Base-by-base conservation (phyloP, 805 yeast species). In the Hanseniaspora nectarophila region DNA sequence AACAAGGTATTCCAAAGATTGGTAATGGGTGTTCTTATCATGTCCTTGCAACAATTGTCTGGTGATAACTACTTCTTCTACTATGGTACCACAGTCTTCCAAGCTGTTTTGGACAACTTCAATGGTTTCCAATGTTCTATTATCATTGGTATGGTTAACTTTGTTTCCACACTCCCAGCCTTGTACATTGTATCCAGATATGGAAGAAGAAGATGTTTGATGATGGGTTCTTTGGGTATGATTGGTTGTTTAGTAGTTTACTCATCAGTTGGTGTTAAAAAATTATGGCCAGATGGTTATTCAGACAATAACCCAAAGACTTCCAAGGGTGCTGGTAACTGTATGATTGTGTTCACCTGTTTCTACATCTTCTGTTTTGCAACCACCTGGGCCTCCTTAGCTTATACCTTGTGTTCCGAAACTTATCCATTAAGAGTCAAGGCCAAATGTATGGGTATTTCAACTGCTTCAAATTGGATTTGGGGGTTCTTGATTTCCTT, bases 401-500 rank as follows among this genome's bases (percentile, higher is more conserved):
- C 73, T 51, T 80, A 71, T 66, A 76, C 77, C 56, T 77, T 80
- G 58, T 73, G 76, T 32, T 74, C 84, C 37, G 85, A 80, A 67
- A 71, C 77, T 47, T 80, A 76, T 65, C 86, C 86, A 65, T 72
- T 80, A 59, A 75, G 85, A 72, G 78, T 80, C 64, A 76, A 80
- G 66, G 62, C 77, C 63, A 56, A 74, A 67, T 76, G 73, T 60
- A 63, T 66, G 65, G 75, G 75, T 54, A 70, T 80, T 72, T 75
- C 82, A 35, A 71, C 76, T 54, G 80, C 81, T 56, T 67, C 77
- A 45, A 81, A 77, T 54, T 80, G 82, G 61, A 68, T 77, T 43
- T 78, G 81, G 81, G 75, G 81, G 70, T 73, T 82, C 70, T 64
- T 76, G 56, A 78, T 84, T 57, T 69, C 87, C 12, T 78, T 83